Percentiles rank a stretch among this genome's conserved stretches.
Evolutionary conservation across 2,329 filamentous ascomycete genomes (phyloP).

Genomic region (Biscogniauxia sp.): DNA sequence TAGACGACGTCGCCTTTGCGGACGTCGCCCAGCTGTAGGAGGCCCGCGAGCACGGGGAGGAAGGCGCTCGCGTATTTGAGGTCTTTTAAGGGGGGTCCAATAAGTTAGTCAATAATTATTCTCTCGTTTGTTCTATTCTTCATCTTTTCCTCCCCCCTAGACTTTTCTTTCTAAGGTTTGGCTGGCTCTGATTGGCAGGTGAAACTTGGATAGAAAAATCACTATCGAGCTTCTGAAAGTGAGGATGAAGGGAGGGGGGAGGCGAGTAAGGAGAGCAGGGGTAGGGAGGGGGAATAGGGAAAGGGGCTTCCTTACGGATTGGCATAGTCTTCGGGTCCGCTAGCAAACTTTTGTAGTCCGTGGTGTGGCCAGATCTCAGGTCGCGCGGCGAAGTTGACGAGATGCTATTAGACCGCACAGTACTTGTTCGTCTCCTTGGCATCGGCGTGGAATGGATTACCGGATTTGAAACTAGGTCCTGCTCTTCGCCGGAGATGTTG

Average conservation of each 20-base stretch:
- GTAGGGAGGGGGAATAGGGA: background rate
- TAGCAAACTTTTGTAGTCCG: conserved; percentile 24
- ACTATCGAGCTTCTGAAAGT: background rate
- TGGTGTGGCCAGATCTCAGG: conserved; percentile 7
- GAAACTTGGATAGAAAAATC: conserved; percentile 1
- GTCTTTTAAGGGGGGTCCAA: conserved; percentile 34
- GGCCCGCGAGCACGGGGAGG: conserved; percentile 52
- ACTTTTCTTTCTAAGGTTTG: no score
- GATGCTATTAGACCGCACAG: conserved; percentile 19
- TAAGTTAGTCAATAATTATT: background rate
- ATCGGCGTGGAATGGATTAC: conserved; percentile 8
- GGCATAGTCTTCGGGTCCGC: conserved; percentile 39
- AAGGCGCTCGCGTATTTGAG: conserved; percentile 45
- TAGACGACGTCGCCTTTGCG: conserved; percentile 53
- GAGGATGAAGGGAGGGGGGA: background rate
- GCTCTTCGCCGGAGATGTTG: conserved; percentile 2
- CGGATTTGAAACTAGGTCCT: conserved; percentile 7
- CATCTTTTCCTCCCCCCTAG: no score
- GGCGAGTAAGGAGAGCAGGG: background rate
- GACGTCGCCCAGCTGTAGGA: conserved; percentile 55
- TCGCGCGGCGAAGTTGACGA: conserved; percentile 17
- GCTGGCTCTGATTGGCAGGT: background rate
- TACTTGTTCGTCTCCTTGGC: conserved; percentile 25
- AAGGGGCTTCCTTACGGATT: conserved; percentile 42
- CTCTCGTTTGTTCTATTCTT: background rate